Evolutionary conservation across 2,329 filamentous ascomycete genomes (phyloP).

Genomic region (Xylaria sp.): DNA sequence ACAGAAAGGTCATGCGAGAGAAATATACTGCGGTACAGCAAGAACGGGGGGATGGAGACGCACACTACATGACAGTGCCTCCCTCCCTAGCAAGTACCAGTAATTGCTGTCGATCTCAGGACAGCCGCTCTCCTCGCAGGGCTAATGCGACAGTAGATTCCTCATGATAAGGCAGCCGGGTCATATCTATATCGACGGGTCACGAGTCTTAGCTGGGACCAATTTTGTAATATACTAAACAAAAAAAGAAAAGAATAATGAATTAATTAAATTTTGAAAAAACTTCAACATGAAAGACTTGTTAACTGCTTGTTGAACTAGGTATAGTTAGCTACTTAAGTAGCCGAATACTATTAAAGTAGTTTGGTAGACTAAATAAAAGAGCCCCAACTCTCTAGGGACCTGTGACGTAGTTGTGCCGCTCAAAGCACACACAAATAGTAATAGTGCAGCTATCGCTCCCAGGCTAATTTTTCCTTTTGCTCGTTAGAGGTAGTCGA

Average conservation of each 20-base stretch:
- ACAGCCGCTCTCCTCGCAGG: background rate
- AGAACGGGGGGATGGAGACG: too few relatives aligned
- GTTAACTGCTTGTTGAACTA: background rate
- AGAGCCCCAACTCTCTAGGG: constrained; percentile 24
- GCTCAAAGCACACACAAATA: constrained; percentile 28
- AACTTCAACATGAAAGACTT: background rate
- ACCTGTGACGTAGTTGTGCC: constrained; percentile 29
- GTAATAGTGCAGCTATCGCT: constrained; percentile 10
- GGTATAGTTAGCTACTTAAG: too few relatives aligned
- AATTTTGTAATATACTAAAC: too few relatives aligned
- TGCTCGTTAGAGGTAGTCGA: constrained; percentile 1
- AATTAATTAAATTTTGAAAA: background rate
- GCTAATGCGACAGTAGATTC: background rate
- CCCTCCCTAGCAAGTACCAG: background rate
- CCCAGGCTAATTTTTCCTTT: constrained; percentile 11
- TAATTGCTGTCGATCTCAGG: constrained; percentile 12
- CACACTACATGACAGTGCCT: background rate
- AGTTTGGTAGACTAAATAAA: background rate
- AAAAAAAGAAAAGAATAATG: background rate
- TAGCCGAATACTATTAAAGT: too few relatives aligned
- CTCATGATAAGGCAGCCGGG: background rate
- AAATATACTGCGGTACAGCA: constrained; percentile 5
- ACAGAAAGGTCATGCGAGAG: constrained; percentile 23
- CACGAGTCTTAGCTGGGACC: background rate
- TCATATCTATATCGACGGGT: background rate